phyloP scores from a whole-genome alignment of 2,329 filamentous ascomycete genomes.

The Scopulariopsis brevicaulis region DNA sequence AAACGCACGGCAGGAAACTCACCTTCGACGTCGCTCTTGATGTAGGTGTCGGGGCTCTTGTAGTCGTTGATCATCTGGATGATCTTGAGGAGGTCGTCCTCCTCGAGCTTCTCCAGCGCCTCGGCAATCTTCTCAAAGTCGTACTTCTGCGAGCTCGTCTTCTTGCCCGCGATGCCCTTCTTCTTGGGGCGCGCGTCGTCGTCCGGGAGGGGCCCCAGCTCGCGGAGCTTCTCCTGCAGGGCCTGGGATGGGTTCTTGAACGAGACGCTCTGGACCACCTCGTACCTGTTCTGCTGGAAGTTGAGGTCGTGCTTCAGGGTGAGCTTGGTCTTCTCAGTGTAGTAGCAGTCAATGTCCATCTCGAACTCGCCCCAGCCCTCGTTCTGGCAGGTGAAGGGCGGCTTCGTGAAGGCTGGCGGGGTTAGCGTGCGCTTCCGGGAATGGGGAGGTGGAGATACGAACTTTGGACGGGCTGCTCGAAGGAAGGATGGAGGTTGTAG shows the following conservation, averaged over 20 bases:
- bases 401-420: conserved; percentile 60
- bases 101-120: conserved; percentile 73
- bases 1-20: conserved; percentile 24
- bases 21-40: conserved; percentile 95
- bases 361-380: conserved; percentile 99
- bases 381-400: conserved; percentile 83
- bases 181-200: conserved; percentile 52
- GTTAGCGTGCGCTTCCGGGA: conserved; percentile 8
- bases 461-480: conserved; percentile 81
- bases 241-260: conserved; percentile 91
- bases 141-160: conserved; percentile 64
- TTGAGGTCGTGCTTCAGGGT: conserved; percentile 81
- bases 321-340: conserved; percentile 78
- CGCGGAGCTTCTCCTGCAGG: conserved; percentile 67
- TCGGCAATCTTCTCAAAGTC: conserved; percentile 98
- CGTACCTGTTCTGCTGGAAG: conserved; percentile 73
- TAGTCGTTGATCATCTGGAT: conserved; percentile 98
- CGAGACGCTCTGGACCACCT: conserved; percentile 65
- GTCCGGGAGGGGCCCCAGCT: conserved; percentile 76
- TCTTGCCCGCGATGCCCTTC: conserved; percentile 54
- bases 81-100: conserved; percentile 88
- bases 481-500: conserved; percentile 90
- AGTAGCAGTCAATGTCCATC: conserved; percentile 75
- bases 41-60: conserved; percentile 88
- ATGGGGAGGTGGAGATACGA: conserved; percentile 22